Percentiles rank a stretch among this genome's conserved stretches.
These are phyloP conservation scores for Amanita pallidorosea DNA, from an alignment of 768 basidiomycete genomes.

Conservation along the genomic window DNA sequence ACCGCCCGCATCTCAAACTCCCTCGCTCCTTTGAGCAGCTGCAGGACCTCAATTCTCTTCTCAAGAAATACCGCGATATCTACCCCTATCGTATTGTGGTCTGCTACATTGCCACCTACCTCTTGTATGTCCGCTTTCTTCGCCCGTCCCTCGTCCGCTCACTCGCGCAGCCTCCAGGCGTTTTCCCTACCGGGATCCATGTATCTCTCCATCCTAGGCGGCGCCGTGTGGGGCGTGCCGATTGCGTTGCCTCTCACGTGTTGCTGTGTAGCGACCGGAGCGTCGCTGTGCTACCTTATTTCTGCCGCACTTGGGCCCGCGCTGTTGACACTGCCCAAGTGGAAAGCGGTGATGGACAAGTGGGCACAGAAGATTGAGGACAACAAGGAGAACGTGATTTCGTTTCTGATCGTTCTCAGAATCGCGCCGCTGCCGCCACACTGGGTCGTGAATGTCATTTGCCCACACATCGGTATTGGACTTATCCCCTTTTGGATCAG, in stretches of 20 bases:
- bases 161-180: conserved; percentile 66
- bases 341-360: conserved; percentile 70
- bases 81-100: conserved; percentile 79
- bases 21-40: conserved; percentile 86
- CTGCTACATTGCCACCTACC: conserved; percentile 82
- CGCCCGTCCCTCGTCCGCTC: neutral
- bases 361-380: conserved; percentile 73
- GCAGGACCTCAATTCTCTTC: conserved; percentile 70
- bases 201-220: conserved; percentile 95
- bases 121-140: conserved; percentile 58
- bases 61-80: conserved; percentile 88
- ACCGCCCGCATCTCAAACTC: conserved; percentile 66
- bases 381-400: conserved; percentile 78
- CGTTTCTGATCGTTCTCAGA: conserved; percentile 89
- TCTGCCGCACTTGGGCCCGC: conserved; percentile 90
- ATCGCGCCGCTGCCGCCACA: conserved; percentile 94
- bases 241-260: conserved; percentile 85
- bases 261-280: conserved; percentile 84
- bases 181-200: conserved; percentile 96
- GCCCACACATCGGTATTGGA: conserved; percentile 86
- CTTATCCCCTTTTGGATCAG: conserved; percentile 81
- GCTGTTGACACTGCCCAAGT: conserved; percentile 76
- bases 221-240: conserved; percentile 89
- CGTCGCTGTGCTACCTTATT: conserved; percentile 86
- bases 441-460: conserved; percentile 91